phyloP scores from a whole-genome alignment of 2,329 filamentous ascomycete genomes.

The Coniochaeta hoffmannii region DNA sequence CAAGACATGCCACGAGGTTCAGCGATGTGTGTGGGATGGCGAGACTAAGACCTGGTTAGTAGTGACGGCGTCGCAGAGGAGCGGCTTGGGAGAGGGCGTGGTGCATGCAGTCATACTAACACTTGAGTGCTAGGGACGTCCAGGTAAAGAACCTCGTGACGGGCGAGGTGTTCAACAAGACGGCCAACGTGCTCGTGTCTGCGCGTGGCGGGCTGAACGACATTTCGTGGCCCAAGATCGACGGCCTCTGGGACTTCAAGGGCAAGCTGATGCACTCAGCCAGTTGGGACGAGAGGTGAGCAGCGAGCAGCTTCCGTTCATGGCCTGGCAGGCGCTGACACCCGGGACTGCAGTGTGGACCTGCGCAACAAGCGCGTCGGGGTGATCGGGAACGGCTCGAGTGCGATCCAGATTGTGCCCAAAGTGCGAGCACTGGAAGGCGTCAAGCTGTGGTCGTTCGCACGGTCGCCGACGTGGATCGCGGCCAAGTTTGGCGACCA shows the following conservation, averaged over 20 bases:
- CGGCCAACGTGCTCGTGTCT: neutral
- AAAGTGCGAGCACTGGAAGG: conserved; percentile 12
- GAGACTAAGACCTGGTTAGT: neutral
- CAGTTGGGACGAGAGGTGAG: conserved; percentile 11
- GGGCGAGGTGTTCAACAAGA: neutral
- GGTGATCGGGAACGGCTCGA: conserved; percentile 21
- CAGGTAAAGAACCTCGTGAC: neutral
- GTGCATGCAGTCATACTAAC: neutral
- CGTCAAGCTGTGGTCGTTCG: conserved; percentile 13
- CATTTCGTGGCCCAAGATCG: conserved; percentile 12
- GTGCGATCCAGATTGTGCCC: conserved; percentile 20
- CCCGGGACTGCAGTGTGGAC: conserved; percentile 1
- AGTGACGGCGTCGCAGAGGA: neutral
- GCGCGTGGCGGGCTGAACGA: neutral
- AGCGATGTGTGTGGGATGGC: conserved; percentile 19
- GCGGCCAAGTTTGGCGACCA: conserved; percentile 14
- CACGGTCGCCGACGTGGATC: conserved; percentile 17
- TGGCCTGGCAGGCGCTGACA: neutral
- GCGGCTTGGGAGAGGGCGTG: neutral
- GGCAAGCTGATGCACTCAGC: conserved; percentile 17
- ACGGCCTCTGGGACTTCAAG: conserved; percentile 14
- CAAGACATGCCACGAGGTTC: conserved; percentile 32
- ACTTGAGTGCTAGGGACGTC: neutral
- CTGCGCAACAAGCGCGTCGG: conserved; percentile 16
- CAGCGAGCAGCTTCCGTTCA: neutral